phyloP scores from a whole-genome alignment of 371 early-diverging fungal genomes.

The Chytridium lagenaria region DNA sequence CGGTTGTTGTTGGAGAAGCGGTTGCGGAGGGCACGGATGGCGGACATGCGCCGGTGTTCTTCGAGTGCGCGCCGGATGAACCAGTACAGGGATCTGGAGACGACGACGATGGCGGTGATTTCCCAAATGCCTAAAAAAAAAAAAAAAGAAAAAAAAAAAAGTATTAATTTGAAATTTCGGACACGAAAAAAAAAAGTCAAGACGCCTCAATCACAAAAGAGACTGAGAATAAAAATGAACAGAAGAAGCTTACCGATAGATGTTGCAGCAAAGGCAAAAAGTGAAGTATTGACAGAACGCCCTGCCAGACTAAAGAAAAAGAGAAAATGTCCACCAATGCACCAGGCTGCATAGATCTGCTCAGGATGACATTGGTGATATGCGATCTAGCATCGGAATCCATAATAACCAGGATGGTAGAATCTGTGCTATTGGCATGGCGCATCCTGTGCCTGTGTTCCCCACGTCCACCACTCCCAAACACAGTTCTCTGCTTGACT shows the following conservation, averaged over 20 bases:
- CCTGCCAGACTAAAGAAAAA: constrained; percentile 3
- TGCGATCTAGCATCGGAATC: background rate
- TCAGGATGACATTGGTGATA: constrained; percentile 10
- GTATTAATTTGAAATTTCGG: background rate
- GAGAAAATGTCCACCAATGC: background rate
- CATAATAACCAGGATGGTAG: constrained; percentile 7
- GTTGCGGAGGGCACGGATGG: background rate
- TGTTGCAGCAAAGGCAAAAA: background rate
- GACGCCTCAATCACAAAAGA: background rate
- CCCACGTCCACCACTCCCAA: background rate
- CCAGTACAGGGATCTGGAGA: background rate
- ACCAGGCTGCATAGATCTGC: constrained; percentile 8
- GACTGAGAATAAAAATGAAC: background rate
- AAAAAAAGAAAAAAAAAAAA: background rate
- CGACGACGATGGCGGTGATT: background rate
- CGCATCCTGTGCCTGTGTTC: background rate
- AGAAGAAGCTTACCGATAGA: constrained; percentile 2
- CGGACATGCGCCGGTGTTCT: constrained; percentile 2
- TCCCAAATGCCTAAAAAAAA: constrained; percentile 2
- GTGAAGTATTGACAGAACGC: background rate
- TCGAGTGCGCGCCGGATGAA: background rate
- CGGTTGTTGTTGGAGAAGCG: background rate
- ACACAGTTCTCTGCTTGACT: background rate
- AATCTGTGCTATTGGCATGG: too few species aligned
- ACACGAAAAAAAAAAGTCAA: background rate